Conservation (phyloP, 2,329 filamentous ascomycete species). For the Colletotrichum chrysophilum region DNA sequence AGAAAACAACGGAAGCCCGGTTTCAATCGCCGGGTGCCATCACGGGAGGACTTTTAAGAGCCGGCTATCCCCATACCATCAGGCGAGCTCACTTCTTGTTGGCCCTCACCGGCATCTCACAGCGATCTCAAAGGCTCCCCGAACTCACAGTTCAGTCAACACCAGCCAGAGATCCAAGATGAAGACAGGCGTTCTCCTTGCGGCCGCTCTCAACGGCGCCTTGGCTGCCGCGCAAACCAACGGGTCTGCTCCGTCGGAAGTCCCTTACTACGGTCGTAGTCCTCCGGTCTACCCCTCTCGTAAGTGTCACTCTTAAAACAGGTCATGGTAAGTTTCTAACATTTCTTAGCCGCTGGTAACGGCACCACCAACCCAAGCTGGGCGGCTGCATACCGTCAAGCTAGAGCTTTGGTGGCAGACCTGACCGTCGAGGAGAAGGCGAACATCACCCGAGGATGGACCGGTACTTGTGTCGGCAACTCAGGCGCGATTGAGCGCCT, state of each 20-base stretch:
- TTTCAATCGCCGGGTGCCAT: not conserved
- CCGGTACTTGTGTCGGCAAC: slow-evolving; percentile 46
- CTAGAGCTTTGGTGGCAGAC: slow-evolving; percentile 59
- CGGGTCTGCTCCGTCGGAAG: slow-evolving; percentile 2
- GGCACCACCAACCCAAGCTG: slow-evolving; percentile 39
- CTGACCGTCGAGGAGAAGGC: slow-evolving; percentile 73
- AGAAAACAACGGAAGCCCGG: not conserved
- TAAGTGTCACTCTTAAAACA: not conserved
- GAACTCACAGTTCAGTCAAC: not conserved
- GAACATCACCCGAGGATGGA: slow-evolving; percentile 43
- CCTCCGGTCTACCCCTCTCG: slow-evolving; percentile 12
- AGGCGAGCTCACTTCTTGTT: not conserved
- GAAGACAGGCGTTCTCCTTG: not conserved
- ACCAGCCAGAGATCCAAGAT: not conserved
- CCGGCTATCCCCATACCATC: not conserved
- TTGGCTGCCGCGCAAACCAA: not conserved
- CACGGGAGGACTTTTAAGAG: not conserved
- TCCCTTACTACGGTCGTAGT: slow-evolving; percentile 14
- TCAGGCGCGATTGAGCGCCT: slow-evolving; percentile 50
- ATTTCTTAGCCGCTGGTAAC: not conserved
- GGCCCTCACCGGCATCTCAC: not conserved
- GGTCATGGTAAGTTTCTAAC: not conserved
- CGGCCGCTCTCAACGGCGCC: not conserved
- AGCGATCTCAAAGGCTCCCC: not conserved
- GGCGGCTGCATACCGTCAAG: slow-evolving; percentile 63